phyloP scores from a whole-genome alignment of 352 stramenopile species.

The Pythium aristosporum region DNA sequence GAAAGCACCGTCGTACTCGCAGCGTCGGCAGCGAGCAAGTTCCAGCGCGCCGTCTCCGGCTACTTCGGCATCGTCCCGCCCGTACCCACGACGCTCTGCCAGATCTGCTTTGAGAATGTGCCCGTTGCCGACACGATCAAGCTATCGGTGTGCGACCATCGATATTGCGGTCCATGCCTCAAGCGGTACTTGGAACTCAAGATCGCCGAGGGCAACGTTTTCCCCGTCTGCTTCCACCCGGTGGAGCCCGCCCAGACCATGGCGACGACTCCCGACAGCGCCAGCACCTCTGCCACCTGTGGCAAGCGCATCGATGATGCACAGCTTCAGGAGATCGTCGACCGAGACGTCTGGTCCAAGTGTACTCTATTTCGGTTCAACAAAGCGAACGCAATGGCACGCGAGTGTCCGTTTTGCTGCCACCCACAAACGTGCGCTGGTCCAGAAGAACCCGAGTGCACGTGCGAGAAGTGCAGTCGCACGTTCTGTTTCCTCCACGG shows the following conservation, averaged over 20 bases:
- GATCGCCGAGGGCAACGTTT: slow-evolving; percentile 68
- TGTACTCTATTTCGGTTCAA: slow-evolving; percentile 16
- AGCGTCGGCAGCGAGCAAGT: no score
- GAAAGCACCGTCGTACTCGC: no score
- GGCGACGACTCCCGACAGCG: neutral
- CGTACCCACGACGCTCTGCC: neutral
- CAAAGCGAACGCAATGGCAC: slow-evolving; percentile 7
- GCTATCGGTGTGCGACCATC: neutral
- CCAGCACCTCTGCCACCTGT: neutral
- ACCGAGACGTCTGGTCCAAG: slow-evolving; percentile 2
- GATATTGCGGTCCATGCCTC: slow-evolving; percentile 35
- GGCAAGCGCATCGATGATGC: neutral
- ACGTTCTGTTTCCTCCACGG: slow-evolving; percentile 22
- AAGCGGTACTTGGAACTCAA: slow-evolving; percentile 66
- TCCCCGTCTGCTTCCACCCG: slow-evolving; percentile 59
- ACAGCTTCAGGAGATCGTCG: slow-evolving; percentile 11
- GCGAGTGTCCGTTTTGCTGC: slow-evolving; percentile 19
- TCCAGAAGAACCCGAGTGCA: neutral
- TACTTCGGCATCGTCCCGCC: neutral
- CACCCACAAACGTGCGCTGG: slow-evolving; percentile 8
- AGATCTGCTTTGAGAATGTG: slow-evolving; percentile 1
- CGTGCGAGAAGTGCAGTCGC: slow-evolving; percentile 4
- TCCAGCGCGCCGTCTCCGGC: no score
- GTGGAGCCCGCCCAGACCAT: neutral
- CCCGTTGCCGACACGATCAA: neutral